phyloP scores from a whole-genome alignment of 768 basidiomycete species.

The Suillus sp. region DNA sequence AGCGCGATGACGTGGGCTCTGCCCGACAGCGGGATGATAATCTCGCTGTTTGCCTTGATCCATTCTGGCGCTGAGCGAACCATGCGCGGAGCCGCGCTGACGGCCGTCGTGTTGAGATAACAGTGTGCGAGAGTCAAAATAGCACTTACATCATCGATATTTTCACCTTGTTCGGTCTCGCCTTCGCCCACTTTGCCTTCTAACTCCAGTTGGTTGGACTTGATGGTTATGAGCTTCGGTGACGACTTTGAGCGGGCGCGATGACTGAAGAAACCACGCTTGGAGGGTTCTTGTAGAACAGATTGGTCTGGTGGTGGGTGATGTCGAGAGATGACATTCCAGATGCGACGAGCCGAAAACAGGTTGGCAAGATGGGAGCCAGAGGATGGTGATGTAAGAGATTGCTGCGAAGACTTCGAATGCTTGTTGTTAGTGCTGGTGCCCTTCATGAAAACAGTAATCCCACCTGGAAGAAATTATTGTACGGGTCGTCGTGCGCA shows the following conservation, averaged over 20 bases:
- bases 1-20: too few relatives aligned
- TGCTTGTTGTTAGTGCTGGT: background rate
- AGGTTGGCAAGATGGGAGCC: background rate
- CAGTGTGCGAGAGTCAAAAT: background rate
- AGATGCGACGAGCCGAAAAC: background rate
- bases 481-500: background rate
- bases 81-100: too few relatives aligned
- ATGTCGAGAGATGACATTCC: background rate
- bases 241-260: background rate
- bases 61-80: too few relatives aligned
- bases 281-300: background rate
- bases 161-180: background rate
- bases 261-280: background rate
- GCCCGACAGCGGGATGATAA: too few relatives aligned
- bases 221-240: rapidly evolving
- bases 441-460: background rate
- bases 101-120: too few relatives aligned
- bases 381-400: background rate
- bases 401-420: background rate
- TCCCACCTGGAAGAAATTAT: background rate
- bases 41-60: too few relatives aligned
- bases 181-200: background rate
- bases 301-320: background rate
- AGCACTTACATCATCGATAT: background rate
- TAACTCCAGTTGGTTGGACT: background rate